Evolutionary conservation across 1,284 basidiomycete species (phyloP).

Genomic region (Microbotryum violaceum): DNA sequence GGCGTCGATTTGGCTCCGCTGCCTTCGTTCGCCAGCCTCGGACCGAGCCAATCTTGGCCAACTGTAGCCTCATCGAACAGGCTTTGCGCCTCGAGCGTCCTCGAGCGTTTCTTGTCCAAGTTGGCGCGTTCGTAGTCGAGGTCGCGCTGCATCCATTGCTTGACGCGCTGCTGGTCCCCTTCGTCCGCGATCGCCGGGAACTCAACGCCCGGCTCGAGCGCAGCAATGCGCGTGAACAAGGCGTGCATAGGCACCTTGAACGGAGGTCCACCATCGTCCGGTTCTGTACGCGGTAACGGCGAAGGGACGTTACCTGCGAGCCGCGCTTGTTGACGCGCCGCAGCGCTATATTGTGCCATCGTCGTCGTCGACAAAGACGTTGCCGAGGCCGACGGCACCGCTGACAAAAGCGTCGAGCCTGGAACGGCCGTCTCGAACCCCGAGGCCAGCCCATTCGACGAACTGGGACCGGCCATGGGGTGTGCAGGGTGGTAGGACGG

Average conservation of each 20-base stretch:
- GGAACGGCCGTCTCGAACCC: too few species aligned
- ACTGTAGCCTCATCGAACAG: constrained; percentile 16
- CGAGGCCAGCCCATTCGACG: too few species aligned
- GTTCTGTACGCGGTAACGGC: constrained; percentile 2
- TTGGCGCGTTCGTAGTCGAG: constrained; percentile 45
- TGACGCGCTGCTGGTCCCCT: constrained; percentile 38
- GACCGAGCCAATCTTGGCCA: constrained; percentile 34
- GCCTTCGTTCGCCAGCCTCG: neutral
- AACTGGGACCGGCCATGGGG: too few species aligned
- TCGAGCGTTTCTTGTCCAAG: constrained; percentile 38
- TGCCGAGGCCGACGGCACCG: too few species aligned
- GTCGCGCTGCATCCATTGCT: constrained; percentile 52
- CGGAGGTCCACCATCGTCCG: constrained; percentile 16
- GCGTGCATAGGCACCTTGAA: constrained; percentile 19
- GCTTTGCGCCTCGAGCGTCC: constrained; percentile 29
- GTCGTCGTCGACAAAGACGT: too few species aligned
- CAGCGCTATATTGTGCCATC: too few species aligned
- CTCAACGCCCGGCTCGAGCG: constrained; percentile 19
- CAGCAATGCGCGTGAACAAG: constrained; percentile 6
- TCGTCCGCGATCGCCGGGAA: constrained; percentile 14
- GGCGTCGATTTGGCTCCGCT: neutral
- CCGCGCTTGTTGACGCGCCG: too few species aligned
- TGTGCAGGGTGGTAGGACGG: too few species aligned
- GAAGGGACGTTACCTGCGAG: neutral
- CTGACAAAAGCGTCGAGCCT: too few species aligned